Percentiles rank a stretch among this genome's conserved stretches.
phyloP scores from a whole-genome alignment of 1,139 yeast species.

The Pichia sp. region DNA sequence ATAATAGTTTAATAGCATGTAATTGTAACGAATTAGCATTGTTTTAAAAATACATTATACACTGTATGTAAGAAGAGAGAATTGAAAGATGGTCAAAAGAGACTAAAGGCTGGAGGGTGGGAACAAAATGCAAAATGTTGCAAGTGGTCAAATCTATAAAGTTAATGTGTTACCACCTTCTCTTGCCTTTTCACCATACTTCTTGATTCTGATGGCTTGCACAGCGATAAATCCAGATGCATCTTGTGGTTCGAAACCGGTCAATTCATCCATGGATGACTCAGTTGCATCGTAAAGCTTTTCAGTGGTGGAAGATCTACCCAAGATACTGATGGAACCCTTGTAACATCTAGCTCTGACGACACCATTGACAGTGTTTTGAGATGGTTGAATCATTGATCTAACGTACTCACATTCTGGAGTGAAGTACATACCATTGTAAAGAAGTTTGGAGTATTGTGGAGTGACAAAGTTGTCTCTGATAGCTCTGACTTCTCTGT shows the following conservation, averaged over 20 bases:
- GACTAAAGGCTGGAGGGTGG: too few species aligned
- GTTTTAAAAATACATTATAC: too few species aligned
- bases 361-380: constrained; percentile 89
- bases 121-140: too few species aligned
- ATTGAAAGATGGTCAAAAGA: too few species aligned
- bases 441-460: constrained; percentile 79
- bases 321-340: constrained; percentile 77
- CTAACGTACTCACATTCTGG: constrained; percentile 98
- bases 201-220: constrained; percentile 96
- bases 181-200: constrained; percentile 93
- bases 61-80: too few species aligned
- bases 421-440: constrained; percentile 96
- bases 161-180: constrained; percentile 55
- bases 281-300: constrained; percentile 96
- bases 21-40: too few species aligned
- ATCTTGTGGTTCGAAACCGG: constrained; percentile 96
- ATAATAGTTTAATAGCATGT: too few species aligned
- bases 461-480: constrained; percentile 96
- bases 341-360: constrained; percentile 93
- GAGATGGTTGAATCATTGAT: constrained; percentile 90
- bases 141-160: too few species aligned
- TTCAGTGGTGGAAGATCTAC: constrained; percentile 93
- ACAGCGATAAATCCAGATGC: constrained; percentile 97
- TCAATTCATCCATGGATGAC: constrained; percentile 97
- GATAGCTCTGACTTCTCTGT: constrained; percentile 94